Evolutionary conservation across 202 grass and related monocot species (phyloP).

Genomic region (Schoenoplectus triqueter): DNA sequence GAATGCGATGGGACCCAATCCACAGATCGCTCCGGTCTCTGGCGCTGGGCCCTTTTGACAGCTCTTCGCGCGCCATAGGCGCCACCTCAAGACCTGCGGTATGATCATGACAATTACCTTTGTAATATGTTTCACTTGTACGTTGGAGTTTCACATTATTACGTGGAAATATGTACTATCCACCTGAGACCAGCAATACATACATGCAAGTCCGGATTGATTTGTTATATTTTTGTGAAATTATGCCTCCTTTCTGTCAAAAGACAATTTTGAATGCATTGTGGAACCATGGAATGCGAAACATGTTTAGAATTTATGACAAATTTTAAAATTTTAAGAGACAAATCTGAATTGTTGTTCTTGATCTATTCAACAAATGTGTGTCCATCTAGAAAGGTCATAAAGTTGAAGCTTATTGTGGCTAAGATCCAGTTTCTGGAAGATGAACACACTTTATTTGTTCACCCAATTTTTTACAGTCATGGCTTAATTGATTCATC

Average conservation of each 20-base stretch:
- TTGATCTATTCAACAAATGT: not conserved
- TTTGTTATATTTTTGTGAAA: not conserved
- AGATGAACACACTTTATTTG: not conserved
- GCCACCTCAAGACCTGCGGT: conserved; percentile 32
- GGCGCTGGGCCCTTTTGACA: not conserved
- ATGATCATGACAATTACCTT: not conserved
- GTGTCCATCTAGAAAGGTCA: not conserved
- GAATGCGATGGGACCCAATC: not conserved
- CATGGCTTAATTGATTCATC: not conserved
- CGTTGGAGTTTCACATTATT: not conserved
- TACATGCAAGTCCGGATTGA: not conserved
- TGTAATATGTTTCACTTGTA: conserved; percentile 17
- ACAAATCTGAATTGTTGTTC: not conserved
- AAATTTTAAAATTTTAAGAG: not conserved
- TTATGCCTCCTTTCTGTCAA: not conserved
- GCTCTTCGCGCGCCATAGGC: conserved; percentile 28
- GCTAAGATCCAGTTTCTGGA: not conserved
- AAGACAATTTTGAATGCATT: not conserved
- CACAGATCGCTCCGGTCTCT: conserved; percentile 36
- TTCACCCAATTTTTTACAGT: not conserved
- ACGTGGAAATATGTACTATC: not conserved
- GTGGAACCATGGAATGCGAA: not conserved
- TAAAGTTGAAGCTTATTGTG: conserved; percentile 9
- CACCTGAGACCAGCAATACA: not conserved
- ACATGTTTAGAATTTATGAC: not conserved